Percentiles rank a stretch among this genome's conserved stretches.
phyloP scores from a whole-genome alignment of 805 yeast species.

The Candida piceae region DNA sequence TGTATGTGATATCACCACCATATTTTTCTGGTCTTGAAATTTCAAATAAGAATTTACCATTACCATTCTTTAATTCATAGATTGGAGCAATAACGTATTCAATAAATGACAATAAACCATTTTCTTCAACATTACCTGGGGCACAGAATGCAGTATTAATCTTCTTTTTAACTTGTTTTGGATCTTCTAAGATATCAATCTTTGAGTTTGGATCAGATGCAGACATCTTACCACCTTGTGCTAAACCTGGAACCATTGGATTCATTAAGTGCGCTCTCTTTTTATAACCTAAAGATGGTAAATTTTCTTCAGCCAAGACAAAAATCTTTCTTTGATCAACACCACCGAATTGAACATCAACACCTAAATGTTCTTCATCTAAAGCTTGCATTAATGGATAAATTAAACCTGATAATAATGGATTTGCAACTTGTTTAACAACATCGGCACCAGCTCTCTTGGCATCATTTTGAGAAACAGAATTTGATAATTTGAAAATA shows the following conservation, averaged over 20 bases:
- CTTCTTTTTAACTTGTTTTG: slow-evolving; percentile 84
- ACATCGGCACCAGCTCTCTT: slow-evolving; percentile 99
- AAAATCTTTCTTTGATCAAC: slow-evolving; percentile 98
- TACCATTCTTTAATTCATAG: slow-evolving; percentile 64
- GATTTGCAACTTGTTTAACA: slow-evolving; percentile 94
- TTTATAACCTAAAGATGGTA: slow-evolving; percentile 83
- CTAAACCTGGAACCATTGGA: slow-evolving; percentile 97
- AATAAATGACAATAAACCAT: slow-evolving; percentile 83
- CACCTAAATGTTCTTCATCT: slow-evolving; percentile 85
- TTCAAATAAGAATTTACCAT: slow-evolving; percentile 56
- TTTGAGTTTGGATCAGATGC: slow-evolving; percentile 98
- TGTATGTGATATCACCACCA: slow-evolving; percentile 86
- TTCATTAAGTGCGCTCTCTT: slow-evolving; percentile 99
- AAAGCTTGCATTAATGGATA: slow-evolving; percentile 99
- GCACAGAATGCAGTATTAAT: slow-evolving; percentile 90
- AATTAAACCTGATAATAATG: slow-evolving; percentile 86
- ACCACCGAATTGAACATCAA: slow-evolving; percentile 97
- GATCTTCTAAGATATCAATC: slow-evolving; percentile 87
- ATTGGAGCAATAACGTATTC: slow-evolving; percentile 84
- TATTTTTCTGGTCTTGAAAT: slow-evolving; percentile 93
- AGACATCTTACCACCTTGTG: slow-evolving; percentile 98
- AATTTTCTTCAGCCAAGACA: slow-evolving; percentile 92
- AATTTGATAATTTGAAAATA: slow-evolving; percentile 76
- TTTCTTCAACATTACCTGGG: slow-evolving; percentile 87
- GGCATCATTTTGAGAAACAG: slow-evolving; percentile 91